These are phyloP conservation scores for Obelidium mucronatum DNA, from an alignment of 192 early-diverging fungal species.

Conservation along the genomic window DNA sequence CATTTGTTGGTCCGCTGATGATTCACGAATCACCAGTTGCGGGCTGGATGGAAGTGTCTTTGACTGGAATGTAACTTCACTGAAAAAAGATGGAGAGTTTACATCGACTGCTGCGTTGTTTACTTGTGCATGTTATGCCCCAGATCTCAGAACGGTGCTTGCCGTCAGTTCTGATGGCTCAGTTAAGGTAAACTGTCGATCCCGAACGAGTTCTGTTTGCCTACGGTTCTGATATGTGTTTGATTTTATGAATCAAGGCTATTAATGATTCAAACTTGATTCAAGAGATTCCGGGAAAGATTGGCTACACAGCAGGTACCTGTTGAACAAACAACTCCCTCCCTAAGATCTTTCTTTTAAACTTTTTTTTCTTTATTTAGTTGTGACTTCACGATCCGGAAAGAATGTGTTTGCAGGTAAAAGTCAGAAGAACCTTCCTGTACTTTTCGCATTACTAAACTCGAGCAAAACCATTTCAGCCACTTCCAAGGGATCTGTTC, in stretches of 20 bases:
- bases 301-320: slow-evolving; percentile 34
- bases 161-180: slow-evolving; percentile 47
- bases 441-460: neutral
- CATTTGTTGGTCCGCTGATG: slow-evolving; percentile 61
- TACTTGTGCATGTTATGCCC: slow-evolving; percentile 42
- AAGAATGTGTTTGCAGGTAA: slow-evolving; percentile 46
- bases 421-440: neutral
- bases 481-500: slow-evolving; percentile 50
- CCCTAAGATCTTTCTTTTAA: neutral
- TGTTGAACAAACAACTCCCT: too few relatives aligned
- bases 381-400: slow-evolving; percentile 40
- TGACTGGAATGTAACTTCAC: slow-evolving; percentile 53
- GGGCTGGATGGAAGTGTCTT: slow-evolving; percentile 59
- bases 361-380: slow-evolving; percentile 10
- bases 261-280: slow-evolving; percentile 45
- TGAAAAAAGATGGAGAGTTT: slow-evolving; percentile 47
- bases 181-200: slow-evolving; percentile 27
- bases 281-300: slow-evolving; percentile 39
- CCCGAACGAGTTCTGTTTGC: neutral
- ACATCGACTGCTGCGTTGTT: slow-evolving; percentile 26
- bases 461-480: slow-evolving; percentile 33
- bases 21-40: slow-evolving; percentile 55
- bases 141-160: slow-evolving; percentile 50
- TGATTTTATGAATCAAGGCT: slow-evolving; percentile 32
- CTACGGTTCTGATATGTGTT: neutral